Conservation (phyloP, 2,329 filamentous ascomycete species). For the Cercospora sesami region DNA sequence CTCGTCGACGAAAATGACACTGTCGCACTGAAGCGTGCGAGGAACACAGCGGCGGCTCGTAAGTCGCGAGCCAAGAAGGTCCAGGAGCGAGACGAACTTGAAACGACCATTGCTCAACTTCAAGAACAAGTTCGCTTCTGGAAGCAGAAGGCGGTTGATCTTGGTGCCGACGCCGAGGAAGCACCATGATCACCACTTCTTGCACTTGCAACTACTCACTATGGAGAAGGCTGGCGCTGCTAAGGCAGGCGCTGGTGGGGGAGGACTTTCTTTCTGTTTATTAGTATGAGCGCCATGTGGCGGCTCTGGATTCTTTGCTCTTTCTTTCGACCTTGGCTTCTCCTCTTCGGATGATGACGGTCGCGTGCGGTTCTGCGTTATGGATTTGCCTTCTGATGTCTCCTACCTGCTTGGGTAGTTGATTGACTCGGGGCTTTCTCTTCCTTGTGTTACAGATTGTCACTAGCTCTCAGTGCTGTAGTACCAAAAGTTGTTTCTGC, state of each 20-base stretch:
- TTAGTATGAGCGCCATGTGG: slow-evolving; percentile 23
- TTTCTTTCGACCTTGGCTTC: slow-evolving; percentile 13
- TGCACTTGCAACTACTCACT: slow-evolving; percentile 16
- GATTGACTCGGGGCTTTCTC: slow-evolving; percentile 53
- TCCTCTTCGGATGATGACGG: slow-evolving; percentile 12
- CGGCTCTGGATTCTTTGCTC: slow-evolving; percentile 21
- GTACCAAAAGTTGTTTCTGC: slow-evolving; percentile 2
- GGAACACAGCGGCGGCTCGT: slow-evolving; percentile 89
- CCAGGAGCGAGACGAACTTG: slow-evolving; percentile 70
- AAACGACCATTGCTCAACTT: slow-evolving; percentile 63
- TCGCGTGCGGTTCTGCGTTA: background rate
- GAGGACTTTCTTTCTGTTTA: slow-evolving; percentile 19
- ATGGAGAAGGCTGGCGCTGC: slow-evolving; percentile 17
- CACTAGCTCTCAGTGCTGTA: slow-evolving; percentile 11
- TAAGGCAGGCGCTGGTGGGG: slow-evolving; percentile 28
- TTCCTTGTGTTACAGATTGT: slow-evolving; percentile 7
- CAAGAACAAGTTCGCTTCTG: slow-evolving; percentile 43
- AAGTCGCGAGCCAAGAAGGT: slow-evolving; percentile 90
- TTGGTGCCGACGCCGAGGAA: slow-evolving; percentile 17
- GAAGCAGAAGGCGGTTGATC: slow-evolving; percentile 33
- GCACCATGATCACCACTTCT: slow-evolving; percentile 4
- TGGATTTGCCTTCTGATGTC: slow-evolving; percentile 46
- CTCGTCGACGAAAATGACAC: slow-evolving; percentile 72
- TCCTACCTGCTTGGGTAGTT: slow-evolving; percentile 43
- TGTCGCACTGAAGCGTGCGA: slow-evolving; percentile 85